Percentiles rank a stretch among this genome's conserved stretches.
Evolutionary conservation across 2,329 filamentous ascomycete genomes (phyloP).

Genomic region (Lachnellula suecica): DNA sequence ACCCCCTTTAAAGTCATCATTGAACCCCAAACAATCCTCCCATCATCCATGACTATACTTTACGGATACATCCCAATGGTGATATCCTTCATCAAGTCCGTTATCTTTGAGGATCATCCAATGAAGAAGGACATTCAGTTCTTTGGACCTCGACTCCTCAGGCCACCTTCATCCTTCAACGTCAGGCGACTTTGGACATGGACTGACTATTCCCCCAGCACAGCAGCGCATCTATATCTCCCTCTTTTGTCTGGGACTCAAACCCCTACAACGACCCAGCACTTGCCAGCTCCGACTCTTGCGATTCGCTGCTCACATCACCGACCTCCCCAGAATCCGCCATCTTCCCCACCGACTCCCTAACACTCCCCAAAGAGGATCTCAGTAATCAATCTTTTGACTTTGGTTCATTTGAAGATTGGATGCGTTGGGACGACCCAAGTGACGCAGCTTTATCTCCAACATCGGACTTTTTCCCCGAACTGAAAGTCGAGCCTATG

Average conservation of each 20-base stretch:
- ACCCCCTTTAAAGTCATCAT: background rate
- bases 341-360: conserved; percentile 15
- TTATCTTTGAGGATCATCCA: too few relatives aligned
- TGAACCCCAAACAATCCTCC: background rate
- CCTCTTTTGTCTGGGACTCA: conserved; percentile 21
- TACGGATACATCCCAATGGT: too few relatives aligned
- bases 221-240: conserved; percentile 15
- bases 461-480: conserved; percentile 27
- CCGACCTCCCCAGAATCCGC: conserved; percentile 23
- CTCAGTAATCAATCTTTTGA: conserved; percentile 22
- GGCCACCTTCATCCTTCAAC: background rate
- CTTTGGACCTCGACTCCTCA: background rate
- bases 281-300: conserved; percentile 24
- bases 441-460: conserved; percentile 27
- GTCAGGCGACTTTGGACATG: conserved; percentile 2
- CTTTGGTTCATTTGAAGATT: conserved; percentile 31
- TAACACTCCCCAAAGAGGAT: conserved; percentile 20
- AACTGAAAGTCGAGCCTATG: conserved; percentile 26
- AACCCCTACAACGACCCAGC: conserved; percentile 18
- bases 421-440: conserved; percentile 33
- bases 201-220: conserved; percentile 8
- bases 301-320: conserved; percentile 27
- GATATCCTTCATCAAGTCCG: too few relatives aligned
- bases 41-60: too few relatives aligned
- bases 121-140: too few relatives aligned